phyloP scores from a whole-genome alignment of 176 grass and related monocot species.

The Oryza rufipogon region DNA sequence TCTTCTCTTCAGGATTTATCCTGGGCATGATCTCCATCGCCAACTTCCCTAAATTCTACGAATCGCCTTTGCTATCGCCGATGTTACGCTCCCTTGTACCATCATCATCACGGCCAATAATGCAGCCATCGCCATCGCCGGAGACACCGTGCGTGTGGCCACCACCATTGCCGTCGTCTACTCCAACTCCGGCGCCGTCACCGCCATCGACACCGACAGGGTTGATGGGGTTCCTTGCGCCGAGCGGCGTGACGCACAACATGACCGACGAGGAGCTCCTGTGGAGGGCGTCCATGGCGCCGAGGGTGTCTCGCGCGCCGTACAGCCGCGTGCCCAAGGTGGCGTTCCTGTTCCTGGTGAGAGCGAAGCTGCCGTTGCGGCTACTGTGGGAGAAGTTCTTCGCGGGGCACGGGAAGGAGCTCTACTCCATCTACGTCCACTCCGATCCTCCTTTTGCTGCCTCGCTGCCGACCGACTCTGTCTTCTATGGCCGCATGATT shows the following conservation, averaged over 20 bases:
- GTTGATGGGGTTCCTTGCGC: not conserved
- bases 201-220: not conserved
- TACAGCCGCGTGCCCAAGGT: conserved; percentile 57
- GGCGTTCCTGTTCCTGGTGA: conserved; percentile 77
- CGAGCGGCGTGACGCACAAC: conserved; percentile 37
- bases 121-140: not conserved
- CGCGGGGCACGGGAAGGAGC: conserved; percentile 49
- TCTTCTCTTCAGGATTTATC: conserved; percentile 51
- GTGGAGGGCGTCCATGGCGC: conserved; percentile 66
- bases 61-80: not conserved
- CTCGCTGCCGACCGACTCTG: conserved; percentile 44
- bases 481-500: conserved; percentile 63
- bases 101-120: not conserved
- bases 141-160: not conserved
- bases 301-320: conserved; percentile 36
- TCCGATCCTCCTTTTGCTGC: conserved; percentile 49
- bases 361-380: conserved; percentile 53
- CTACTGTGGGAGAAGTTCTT: conserved; percentile 88
- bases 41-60: conserved; percentile 34
- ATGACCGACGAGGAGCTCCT: conserved; percentile 69
- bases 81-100: not conserved
- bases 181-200: not conserved
- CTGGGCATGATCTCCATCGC: conserved; percentile 49
- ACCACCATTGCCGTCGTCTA: not conserved
- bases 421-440: conserved; percentile 80